Base-by-base conservation (phyloP, 371 early-diverging fungal genomes). In the Synchytrium microbalum region DNA sequence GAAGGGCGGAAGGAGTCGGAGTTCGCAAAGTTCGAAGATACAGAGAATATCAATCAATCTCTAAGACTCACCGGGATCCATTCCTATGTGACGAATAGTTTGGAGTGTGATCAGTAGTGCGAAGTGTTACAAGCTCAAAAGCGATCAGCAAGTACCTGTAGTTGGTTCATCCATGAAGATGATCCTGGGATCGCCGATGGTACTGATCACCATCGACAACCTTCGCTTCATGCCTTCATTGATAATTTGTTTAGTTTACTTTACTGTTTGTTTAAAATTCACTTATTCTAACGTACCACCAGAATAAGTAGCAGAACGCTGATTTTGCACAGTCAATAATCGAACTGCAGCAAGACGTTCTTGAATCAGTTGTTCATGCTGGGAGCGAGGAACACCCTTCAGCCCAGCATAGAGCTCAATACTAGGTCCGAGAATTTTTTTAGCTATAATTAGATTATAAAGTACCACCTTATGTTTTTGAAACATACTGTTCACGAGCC, bases 101-200 rank as follows among this genome's bases (percentile, higher is more conserved):
- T n/a, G n/a, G n/a, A n/a, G n/a, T n/a, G n/a, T n/a, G n/a, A n/a
- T n/a, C n/a, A n/a, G n/a, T n/a, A n/a, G n/a, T n/a, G n/a, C n/a
- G n/a, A n/a, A n/a, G n/a, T n/a, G n/a, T n/a, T n/a, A n/a, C n/a
- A n/a, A n/a, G n/a, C n/a, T n/a, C n/a, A n/a, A n/a, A n/a, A n/a
- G n/a, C 27, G 27, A 5, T 28, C 32, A 52, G 23, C 58, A 25
- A 5, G 23, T n/a, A 60, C 58, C 77, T 19, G 84, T 86, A 0
- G 88, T 86, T 0, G 86, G 86, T 65, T 90, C 86, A 74, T 90
- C 92, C 75, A 90, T 71, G 70, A 92, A 84, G 52, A 89, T 75
- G 61, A 89, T 80, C 59, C 74, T 73, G 31, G 89, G 88, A 67
- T 86, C 86, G 26, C 90, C 88, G 38, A 92, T 81, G 2, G 87